Evolutionary conservation across 148 eudicot genomes (phyloP), one percentile per base, ranked within the genome.

Genomic region (Spergularia marina): DNA sequence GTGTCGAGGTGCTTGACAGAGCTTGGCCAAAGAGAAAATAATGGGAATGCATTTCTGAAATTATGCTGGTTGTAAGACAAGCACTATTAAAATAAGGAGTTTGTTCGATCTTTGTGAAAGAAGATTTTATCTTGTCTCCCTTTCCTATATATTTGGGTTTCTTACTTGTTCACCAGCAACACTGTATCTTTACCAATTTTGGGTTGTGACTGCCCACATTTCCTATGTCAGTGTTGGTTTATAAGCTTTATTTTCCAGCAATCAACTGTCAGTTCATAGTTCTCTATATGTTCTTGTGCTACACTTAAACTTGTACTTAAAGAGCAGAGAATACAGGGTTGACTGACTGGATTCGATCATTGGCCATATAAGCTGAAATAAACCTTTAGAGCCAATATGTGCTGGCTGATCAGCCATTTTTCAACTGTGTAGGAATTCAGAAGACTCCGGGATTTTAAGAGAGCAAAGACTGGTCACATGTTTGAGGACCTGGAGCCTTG

Each of bases 401-500:
- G 51, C 21, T 73, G 34, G 7, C 39, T 60, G 34, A 62, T 55
- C 61, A 58, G 67, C 21, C 36, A 2, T 61, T 39, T 61, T 20
- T 39, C 58, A 25, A 5, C 18, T 72, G 68, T 76, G 58, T 81
- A 94, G 98, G 97, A 94, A 82, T 90, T 90, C 21, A 79, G 77
- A 77, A 77, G 76, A 68, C 90, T 94, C 64, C 70, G 82, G 75
- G 77, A 85, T 51, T 91, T 87, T 55, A 91, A 91, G 83, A 85
- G 86, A 83, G 85, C 76, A 58, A 82, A 72, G 77, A 81, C 73
- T 55, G 88, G 97, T 41, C 83, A 87, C 53, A 74, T 71, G 79
- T 74, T 57, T 61, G 90, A 80, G 53, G 97, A 86, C 62, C 77
- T 94, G 71, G 97, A 94, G 81, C 94, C 98, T 25, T 94, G 98